Conservation (phyloP, 2,329 filamentous ascomycete species). For the Trichoderma asperellum region DNA sequence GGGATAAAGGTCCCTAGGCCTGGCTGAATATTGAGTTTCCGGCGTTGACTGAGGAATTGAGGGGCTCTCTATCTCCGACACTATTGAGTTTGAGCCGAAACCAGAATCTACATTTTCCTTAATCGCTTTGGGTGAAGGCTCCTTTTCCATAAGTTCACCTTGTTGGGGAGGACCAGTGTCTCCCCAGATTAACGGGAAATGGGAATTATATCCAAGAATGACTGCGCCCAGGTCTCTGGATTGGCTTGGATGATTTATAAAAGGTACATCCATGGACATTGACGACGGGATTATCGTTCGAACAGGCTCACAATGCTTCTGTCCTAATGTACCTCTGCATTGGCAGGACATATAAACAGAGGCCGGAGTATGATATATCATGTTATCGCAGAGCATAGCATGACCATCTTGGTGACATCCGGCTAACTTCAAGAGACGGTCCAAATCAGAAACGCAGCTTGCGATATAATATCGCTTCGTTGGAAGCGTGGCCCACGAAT, state of each 20-base stretch:
- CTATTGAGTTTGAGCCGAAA: neutral
- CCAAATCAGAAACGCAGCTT: neutral
- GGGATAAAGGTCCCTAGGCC: no score
- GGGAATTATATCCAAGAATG: neutral
- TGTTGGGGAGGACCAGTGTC: neutral
- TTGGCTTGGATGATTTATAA: neutral
- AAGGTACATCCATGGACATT: neutral
- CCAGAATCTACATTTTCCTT: neutral
- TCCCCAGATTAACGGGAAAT: neutral
- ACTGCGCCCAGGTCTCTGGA: neutral
- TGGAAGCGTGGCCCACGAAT: neutral
- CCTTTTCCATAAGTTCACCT: neutral
- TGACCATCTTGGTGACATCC: neutral
- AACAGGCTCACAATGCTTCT: neutral
- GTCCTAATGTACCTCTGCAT: neutral
- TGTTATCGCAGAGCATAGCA: neutral
- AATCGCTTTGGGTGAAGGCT: rapidly evolving
- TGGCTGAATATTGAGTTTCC: neutral
- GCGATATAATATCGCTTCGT: neutral
- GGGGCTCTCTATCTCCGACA: neutral
- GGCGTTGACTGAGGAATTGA: no score
- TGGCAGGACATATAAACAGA: neutral
- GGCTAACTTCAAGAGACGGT: neutral
- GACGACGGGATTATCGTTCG: neutral
- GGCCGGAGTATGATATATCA: neutral